Evolutionary conservation across 768 basidiomycete species (phyloP).

Genomic region (Exsudoporus frostii): DNA sequence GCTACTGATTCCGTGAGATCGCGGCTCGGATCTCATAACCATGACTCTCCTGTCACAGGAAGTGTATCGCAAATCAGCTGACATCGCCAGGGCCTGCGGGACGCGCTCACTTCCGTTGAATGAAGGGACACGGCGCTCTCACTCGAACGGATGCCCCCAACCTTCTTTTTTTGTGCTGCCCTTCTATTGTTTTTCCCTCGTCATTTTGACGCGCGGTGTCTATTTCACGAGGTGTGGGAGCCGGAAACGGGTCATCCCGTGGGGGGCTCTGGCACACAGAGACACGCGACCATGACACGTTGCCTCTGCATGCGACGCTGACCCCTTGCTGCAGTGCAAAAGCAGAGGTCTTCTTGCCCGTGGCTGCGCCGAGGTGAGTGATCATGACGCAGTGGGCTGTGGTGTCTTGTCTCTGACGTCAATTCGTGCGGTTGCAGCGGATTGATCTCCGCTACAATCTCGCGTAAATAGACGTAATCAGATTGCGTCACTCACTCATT

Average conservation of each 20-base stretch:
- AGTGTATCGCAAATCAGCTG: not conserved
- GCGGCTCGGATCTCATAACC: slow-evolving; percentile 11
- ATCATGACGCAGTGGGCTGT: slow-evolving; percentile 20
- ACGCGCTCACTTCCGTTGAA: not conserved
- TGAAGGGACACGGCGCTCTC: slow-evolving; percentile 10
- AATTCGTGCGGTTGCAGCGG: slow-evolving; percentile 38
- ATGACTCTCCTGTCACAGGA: not conserved
- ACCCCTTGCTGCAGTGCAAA: slow-evolving; percentile 44
- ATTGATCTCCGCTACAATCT: slow-evolving; percentile 59
- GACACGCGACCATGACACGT: slow-evolving; percentile 14
- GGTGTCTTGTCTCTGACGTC: slow-evolving; percentile 27
- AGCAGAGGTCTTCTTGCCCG: slow-evolving; percentile 86
- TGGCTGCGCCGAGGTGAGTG: slow-evolving; percentile 79
- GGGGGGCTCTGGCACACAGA: slow-evolving; percentile 7
- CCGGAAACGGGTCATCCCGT: slow-evolving; percentile 14
- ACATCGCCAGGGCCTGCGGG: slow-evolving; percentile 5
- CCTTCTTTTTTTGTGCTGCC: slow-evolving; percentile 6
- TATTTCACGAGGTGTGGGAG: slow-evolving; percentile 1
- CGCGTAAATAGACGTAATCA: slow-evolving; percentile 38
- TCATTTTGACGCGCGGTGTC: not conserved
- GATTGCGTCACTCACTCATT: slow-evolving; percentile 30
- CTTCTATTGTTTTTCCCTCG: not conserved
- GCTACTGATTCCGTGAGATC: slow-evolving; percentile 11
- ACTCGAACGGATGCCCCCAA: no score
- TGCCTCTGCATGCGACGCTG: slow-evolving; percentile 10